phyloP scores from a whole-genome alignment of 2,329 filamentous ascomycete species.

The Ustilaginoidea virens region DNA sequence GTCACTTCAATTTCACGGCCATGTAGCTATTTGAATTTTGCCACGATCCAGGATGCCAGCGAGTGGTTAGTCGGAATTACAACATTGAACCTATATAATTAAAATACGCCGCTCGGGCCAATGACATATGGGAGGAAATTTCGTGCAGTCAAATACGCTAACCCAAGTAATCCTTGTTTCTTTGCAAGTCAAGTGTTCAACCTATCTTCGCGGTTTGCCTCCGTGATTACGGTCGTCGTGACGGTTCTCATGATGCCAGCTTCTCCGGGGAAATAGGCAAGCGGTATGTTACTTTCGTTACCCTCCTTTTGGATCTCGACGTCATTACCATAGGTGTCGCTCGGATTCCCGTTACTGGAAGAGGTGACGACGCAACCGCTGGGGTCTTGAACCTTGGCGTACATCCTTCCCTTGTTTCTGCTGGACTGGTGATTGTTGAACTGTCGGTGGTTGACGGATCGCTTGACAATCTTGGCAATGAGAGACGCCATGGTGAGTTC shows the following conservation, averaged over 20 bases:
- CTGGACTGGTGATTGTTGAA: not conserved
- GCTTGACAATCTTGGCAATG: conserved; percentile 23
- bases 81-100: too few species aligned
- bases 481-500: conserved; percentile 37
- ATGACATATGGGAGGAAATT: too few species aligned
- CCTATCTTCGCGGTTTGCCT: not conserved
- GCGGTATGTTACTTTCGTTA: not conserved
- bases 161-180: not conserved
- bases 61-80: not conserved
- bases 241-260: conserved; percentile 1
- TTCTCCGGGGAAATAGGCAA: not conserved
- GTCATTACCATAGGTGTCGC: conserved; percentile 2
- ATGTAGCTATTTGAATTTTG: too few species aligned
- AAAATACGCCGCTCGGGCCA: too few species aligned
- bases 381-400: not conserved
- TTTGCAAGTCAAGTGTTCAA: too few species aligned
- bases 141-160: not conserved
- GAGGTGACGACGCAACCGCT: not conserved
- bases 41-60: too few species aligned
- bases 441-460: not conserved
- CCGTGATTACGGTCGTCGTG: not conserved
- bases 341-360: not conserved
- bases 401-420: not conserved
- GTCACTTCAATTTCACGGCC: too few species aligned
- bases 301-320: conserved; percentile 2